Conservation (phyloP, 768 basidiomycete genomes). For the Mycena sanguinolenta region DNA sequence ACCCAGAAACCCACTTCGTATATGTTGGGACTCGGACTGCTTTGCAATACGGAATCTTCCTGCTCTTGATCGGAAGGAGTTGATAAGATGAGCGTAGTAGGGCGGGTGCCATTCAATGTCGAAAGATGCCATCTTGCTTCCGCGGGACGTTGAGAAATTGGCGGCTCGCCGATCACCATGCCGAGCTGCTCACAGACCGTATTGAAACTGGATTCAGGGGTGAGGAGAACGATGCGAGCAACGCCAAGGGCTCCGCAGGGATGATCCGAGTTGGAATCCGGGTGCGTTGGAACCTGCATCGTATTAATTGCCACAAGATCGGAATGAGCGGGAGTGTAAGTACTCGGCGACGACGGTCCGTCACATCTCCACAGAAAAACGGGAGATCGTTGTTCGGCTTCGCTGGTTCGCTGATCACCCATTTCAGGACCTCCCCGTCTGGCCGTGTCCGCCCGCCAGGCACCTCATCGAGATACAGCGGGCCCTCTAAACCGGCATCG, state of each 20-base stretch:
- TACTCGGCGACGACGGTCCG: conserved; percentile 71
- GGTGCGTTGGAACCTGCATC: conserved; percentile 63
- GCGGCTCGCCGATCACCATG: conserved; percentile 60
- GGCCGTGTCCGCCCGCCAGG: conserved; percentile 67
- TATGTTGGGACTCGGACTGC: conserved; percentile 51
- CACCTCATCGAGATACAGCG: conserved; percentile 59
- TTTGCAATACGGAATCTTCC: conserved; percentile 42
- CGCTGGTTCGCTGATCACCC: conserved; percentile 65
- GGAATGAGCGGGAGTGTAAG: neutral
- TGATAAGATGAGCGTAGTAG: conserved; percentile 51
- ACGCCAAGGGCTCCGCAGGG: conserved; percentile 64
- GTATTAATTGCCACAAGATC: neutral
- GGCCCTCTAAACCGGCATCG: conserved; percentile 51
- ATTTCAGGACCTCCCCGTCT: conserved; percentile 69
- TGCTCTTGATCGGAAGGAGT: conserved; percentile 51
- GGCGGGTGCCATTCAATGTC: conserved; percentile 41
- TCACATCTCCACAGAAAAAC: conserved; percentile 84
- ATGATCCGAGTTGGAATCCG: conserved; percentile 63
- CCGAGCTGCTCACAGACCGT: conserved; percentile 55
- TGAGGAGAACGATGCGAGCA: conserved; percentile 62
- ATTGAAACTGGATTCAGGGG: conserved; percentile 44
- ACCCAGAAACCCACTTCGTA: conserved; percentile 69
- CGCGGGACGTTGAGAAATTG: conserved; percentile 42
- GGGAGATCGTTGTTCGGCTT: conserved; percentile 57
- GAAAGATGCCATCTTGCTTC: conserved; percentile 60